Conservation (phyloP, 1,284 basidiomycete genomes). For the Tylopilus sp. region DNA sequence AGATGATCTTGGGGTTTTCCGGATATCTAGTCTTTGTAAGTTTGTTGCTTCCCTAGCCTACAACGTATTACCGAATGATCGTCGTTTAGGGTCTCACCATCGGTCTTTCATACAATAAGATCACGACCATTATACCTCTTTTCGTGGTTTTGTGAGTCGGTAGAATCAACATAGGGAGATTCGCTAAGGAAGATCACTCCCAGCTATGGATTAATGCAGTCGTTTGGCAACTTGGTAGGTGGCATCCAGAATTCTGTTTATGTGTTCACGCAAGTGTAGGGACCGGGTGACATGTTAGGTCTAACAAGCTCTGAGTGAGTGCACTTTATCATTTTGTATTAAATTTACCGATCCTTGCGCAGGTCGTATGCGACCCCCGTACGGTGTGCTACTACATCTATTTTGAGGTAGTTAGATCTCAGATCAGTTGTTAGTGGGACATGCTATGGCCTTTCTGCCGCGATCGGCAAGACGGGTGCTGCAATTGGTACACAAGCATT, state of each 20-base stretch:
- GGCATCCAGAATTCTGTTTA: background rate
- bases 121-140: conserved; percentile 62
- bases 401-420: background rate
- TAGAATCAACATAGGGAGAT: background rate
- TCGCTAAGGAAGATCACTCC: conserved; percentile 5
- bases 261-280: conserved; percentile 39
- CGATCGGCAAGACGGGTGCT: conserved; percentile 74
- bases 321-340: conserved; percentile 4
- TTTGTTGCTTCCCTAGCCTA: background rate
- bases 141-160: conserved; percentile 63
- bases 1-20: conserved; percentile 75
- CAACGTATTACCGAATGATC: background rate
- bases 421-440: conserved; percentile 48
- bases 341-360: background rate
- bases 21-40: conserved; percentile 70
- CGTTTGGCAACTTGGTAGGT: conserved; percentile 62
- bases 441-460: conserved; percentile 70
- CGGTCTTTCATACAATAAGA: conserved; percentile 65
- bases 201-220: conserved; percentile 69
- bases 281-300: conserved; percentile 74
- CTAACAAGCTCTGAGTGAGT: conserved; percentile 65
- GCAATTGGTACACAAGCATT: conserved; percentile 77
- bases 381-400: conserved; percentile 39
- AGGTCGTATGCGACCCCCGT: conserved; percentile 69
- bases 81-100: conserved; percentile 53